A percentile compares a stretch with the other conserved stretches of the same genome.
Conservation (phyloP, 208 protist genomes). For the Wallacemonas rigidus region DNA sequence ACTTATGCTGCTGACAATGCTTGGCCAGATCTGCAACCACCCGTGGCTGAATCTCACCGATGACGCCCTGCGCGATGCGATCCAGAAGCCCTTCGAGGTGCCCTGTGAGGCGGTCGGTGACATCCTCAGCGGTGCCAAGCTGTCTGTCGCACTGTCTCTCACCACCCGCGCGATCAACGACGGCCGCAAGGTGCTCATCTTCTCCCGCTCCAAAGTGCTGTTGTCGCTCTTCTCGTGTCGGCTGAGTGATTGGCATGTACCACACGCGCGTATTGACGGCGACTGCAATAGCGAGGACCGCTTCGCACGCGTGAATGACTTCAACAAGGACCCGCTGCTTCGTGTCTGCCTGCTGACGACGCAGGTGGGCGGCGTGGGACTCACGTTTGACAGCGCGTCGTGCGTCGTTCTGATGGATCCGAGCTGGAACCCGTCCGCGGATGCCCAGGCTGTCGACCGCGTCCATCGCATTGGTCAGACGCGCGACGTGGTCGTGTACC, state of each 20-base stretch:
- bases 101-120: constrained; percentile 52
- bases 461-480: constrained; percentile 98
- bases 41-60: constrained; percentile 76
- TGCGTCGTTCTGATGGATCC: constrained; percentile 96
- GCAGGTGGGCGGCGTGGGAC: constrained; percentile 97
- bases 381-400: constrained; percentile 96
- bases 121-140: constrained; percentile 63
- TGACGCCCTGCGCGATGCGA: constrained; percentile 43
- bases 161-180: constrained; percentile 40
- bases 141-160: constrained; percentile 59
- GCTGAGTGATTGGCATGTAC: constrained; percentile 41
- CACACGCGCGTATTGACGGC: constrained; percentile 67
- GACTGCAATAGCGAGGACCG: constrained; percentile 52
- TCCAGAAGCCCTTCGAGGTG: constrained; percentile 29
- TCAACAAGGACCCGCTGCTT: constrained; percentile 66
- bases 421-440: constrained; percentile 97
- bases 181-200: constrained; percentile 70
- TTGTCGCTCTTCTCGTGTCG: constrained; percentile 55
- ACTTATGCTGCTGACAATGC: constrained; percentile 67
- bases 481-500: constrained; percentile 94
- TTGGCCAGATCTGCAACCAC: constrained; percentile 75
- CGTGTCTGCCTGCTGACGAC: constrained; percentile 96
- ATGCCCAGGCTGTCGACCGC: constrained; percentile 97
- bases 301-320: constrained; percentile 67
- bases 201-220: constrained; percentile 75